Evolutionary conservation across 495 filamentous ascomycete species (phyloP).

Genomic region (Aspergillus funiculosus): DNA sequence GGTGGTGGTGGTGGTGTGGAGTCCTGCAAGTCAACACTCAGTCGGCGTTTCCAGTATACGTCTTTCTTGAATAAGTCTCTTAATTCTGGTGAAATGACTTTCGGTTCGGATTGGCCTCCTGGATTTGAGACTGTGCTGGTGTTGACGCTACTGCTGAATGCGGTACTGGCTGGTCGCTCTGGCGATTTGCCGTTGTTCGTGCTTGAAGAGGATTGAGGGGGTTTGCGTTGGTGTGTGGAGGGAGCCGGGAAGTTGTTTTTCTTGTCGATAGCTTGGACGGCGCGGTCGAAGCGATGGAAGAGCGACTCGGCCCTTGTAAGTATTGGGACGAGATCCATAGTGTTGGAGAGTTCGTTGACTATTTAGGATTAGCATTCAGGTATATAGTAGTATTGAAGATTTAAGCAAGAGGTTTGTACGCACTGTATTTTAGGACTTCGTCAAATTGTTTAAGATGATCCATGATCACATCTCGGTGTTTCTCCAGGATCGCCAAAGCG

Average conservation of each 20-base stretch:
- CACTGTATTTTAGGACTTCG: slow-evolving; percentile 94
- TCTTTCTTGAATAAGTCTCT: slow-evolving; percentile 67
- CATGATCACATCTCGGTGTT: slow-evolving; percentile 91
- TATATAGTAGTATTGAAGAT: not conserved
- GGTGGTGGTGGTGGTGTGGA: no score
- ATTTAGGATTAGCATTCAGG: slow-evolving; percentile 3
- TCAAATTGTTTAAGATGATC: slow-evolving; percentile 90
- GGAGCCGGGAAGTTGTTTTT: slow-evolving; percentile 75
- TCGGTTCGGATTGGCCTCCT: slow-evolving; percentile 24
- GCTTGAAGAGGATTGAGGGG: slow-evolving; percentile 15
- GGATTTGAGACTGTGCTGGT: slow-evolving; percentile 16
- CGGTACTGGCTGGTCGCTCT: slow-evolving; percentile 21
- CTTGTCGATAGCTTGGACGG: slow-evolving; percentile 80
- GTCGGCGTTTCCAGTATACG: slow-evolving; percentile 49
- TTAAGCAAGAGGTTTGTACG: slow-evolving; percentile 27
- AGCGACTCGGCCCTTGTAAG: slow-evolving; percentile 82
- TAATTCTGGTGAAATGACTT: slow-evolving; percentile 75
- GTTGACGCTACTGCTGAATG: slow-evolving; percentile 25
- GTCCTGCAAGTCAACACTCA: no score
- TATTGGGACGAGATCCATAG: slow-evolving; percentile 80
- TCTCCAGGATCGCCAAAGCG: slow-evolving; percentile 91
- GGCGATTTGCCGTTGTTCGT: slow-evolving; percentile 33
- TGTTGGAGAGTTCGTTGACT: slow-evolving; percentile 93
- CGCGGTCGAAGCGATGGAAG: slow-evolving; percentile 79
- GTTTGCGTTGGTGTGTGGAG: slow-evolving; percentile 50